Conservation (phyloP, 2,329 filamentous ascomycete species). For the Ophiocordyceps unilateralis region DNA sequence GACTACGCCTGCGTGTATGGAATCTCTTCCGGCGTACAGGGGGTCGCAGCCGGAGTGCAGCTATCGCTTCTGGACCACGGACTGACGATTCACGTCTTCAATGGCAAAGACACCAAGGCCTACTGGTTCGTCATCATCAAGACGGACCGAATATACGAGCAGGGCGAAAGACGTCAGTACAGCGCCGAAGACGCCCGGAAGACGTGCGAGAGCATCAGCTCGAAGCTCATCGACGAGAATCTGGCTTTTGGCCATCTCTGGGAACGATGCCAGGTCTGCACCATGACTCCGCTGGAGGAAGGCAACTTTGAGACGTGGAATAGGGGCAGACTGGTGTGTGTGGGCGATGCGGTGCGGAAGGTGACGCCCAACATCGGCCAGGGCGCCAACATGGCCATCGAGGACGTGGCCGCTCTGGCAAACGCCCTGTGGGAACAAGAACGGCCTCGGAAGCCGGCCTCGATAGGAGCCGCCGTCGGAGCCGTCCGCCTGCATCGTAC, state of each 20-base stretch:
- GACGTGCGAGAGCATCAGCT: conserved; percentile 1
- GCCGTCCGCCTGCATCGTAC: neutral
- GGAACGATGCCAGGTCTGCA: conserved; percentile 8
- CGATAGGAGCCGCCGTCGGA: neutral
- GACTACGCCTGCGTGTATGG: conserved; percentile 18
- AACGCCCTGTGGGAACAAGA: conserved; percentile 1
- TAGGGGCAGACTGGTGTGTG: conserved; percentile 11
- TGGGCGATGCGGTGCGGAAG: conserved; percentile 19
- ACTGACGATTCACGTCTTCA: conserved; percentile 11
- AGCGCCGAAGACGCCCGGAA: neutral
- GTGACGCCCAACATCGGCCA: conserved; percentile 8
- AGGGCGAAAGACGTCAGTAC: neutral
- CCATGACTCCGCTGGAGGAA: conserved; percentile 15
- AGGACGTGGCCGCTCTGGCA: conserved; percentile 5
- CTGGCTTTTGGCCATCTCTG: conserved; percentile 13
- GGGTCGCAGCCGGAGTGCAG: conserved; percentile 5
- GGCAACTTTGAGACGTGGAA: conserved; percentile 15
- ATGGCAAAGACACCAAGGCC: conserved; percentile 10
- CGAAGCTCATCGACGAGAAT: neutral
- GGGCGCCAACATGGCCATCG: conserved; percentile 7
- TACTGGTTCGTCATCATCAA: conserved; percentile 20
- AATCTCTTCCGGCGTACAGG: conserved; percentile 12
- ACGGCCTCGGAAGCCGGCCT: neutral
- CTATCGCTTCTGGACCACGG: conserved; percentile 8
- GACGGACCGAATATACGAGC: conserved; percentile 1